A percentile compares a stretch with the other conserved stretches of the same genome.
These are phyloP conservation scores for Coriaria nepalensis DNA, from an alignment of 306 rosid genomes.

Conservation along the genomic window DNA sequence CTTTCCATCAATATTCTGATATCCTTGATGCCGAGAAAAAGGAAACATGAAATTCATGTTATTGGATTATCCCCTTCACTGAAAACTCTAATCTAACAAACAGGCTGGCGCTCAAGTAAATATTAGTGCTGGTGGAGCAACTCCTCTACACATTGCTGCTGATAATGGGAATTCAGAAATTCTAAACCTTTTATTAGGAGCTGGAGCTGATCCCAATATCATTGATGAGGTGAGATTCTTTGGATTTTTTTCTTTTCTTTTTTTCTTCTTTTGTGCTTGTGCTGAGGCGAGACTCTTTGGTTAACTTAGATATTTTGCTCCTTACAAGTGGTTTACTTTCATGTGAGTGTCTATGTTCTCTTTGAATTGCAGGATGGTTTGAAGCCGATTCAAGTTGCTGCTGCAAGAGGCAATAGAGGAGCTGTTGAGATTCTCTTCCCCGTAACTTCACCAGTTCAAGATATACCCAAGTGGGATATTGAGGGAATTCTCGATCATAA, in stretches of 20 bases:
- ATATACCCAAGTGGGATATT: conserved; percentile 60
- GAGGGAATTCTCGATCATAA: conserved; percentile 53
- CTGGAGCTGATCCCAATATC: conserved; percentile 78
- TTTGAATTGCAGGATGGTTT: conserved; percentile 60
- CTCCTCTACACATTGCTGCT: conserved; percentile 86
- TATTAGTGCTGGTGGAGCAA: conserved; percentile 85
- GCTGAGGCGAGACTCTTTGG: no score
- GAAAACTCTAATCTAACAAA: conserved; percentile 7
- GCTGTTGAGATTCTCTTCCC: conserved; percentile 70
- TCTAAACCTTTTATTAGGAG: conserved; percentile 52
- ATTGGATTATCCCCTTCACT: no score
- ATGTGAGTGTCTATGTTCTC: conserved; percentile 2
- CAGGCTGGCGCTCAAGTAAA: conserved; percentile 87
- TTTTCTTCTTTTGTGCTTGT: neutral
- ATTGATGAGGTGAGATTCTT: conserved; percentile 52
- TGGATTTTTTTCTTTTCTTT: conserved; percentile 2
- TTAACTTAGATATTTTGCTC: no score
- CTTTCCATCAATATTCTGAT: neutral
- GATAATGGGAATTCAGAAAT: conserved; percentile 57
- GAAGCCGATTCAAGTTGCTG: conserved; percentile 76
- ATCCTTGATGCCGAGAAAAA: no score
- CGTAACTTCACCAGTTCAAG: conserved; percentile 49
- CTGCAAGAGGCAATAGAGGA: conserved; percentile 49
- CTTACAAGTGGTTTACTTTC: no score
- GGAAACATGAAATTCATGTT: no score